A percentile compares a stretch with the other conserved stretches of the same genome.
phyloP scores from a whole-genome alignment of 192 early-diverging fungal species.

The Pilobolus umbonatus region DNA sequence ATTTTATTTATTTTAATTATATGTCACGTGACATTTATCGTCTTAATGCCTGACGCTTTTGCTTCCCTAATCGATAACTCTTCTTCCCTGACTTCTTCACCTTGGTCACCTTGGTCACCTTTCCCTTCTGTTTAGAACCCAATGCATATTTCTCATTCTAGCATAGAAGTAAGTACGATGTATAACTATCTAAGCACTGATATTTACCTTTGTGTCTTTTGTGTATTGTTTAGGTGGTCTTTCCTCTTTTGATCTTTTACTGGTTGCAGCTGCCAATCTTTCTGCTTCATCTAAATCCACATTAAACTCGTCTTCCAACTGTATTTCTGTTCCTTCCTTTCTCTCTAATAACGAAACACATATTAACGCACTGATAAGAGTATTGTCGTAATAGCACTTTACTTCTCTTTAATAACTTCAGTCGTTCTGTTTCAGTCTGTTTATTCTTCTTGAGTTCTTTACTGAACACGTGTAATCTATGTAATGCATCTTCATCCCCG shows the following conservation, averaged over 20 bases:
- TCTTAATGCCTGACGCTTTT: conserved; percentile 4
- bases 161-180: not conserved
- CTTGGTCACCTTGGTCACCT: not conserved
- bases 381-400: conserved; percentile 29
- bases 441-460: conserved; percentile 86
- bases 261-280: conserved; percentile 7
- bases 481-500: conserved; percentile 70
- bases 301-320: conserved; percentile 59
- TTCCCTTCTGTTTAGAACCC: not conserved
- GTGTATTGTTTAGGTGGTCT: conserved; percentile 11
- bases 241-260: not conserved
- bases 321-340: conserved; percentile 40
- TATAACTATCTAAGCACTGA: not conserved
- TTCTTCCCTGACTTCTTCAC: conserved; percentile 8
- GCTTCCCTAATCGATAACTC: conserved; percentile 4
- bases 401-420: conserved; percentile 81
- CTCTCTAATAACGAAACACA: conserved; percentile 37
- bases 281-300: conserved; percentile 51
- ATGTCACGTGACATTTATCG: no score
- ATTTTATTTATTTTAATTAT: no score
- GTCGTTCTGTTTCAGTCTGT: conserved; percentile 78
- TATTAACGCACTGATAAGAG: not conserved
- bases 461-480: conserved; percentile 90
- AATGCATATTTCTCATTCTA: conserved; percentile 13
- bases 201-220: conserved; percentile 9